Base-by-base conservation (phyloP, 768 basidiomycete species). In the Strobilomyces confusus region DNA sequence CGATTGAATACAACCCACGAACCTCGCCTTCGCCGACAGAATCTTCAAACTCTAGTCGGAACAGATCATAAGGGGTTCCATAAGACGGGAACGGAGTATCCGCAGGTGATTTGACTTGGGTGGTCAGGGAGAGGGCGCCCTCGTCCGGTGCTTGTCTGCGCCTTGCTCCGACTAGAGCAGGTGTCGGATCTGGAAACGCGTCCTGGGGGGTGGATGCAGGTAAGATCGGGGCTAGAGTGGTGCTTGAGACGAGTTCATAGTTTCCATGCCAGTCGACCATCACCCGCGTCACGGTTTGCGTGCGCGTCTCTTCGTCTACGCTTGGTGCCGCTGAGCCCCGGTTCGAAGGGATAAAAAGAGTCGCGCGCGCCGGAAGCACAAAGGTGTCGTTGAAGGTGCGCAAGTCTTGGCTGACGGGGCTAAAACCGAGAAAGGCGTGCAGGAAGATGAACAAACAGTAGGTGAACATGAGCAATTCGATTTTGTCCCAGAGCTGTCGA, bases 391-490 rank as follows among this genome's bases (percentile, higher is more conserved):
- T 52, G 32, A 9, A 40, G 13, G 33, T 20, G 42, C 25, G 48
- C 22, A 23, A n/a, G 32, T 37, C 50, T 20, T 56, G 32, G 47
- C 53, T 46, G 20, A 40, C 30, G 26, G n/a, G 11, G 8, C 57
- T 57, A 19, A 69, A 55, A 40, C 69, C 67, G 23, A 65, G 32
- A 30, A 68, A 34, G 49, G 69, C 64, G 22, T 44, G 62, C 45
- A 69, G 38, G 55, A 68, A 70, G 48, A 26, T 33, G 32, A 69
- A 48, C 36, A 64, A 41, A 41, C 58, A 64, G 34, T 55, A 69
- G 40, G 20, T 48, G 57, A 68, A 70, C 54, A 60, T 36, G 51
- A 59, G 14, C 26, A 67, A 36, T 49, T 69, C 40, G 51, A 61
- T 36, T 34, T 52, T 58, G n/a, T 67, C 64, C 62, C 62, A 63